Evolutionary conservation across 2,329 filamentous ascomycete species (phyloP).

Genomic region (Cladosporium halotolerans): DNA sequence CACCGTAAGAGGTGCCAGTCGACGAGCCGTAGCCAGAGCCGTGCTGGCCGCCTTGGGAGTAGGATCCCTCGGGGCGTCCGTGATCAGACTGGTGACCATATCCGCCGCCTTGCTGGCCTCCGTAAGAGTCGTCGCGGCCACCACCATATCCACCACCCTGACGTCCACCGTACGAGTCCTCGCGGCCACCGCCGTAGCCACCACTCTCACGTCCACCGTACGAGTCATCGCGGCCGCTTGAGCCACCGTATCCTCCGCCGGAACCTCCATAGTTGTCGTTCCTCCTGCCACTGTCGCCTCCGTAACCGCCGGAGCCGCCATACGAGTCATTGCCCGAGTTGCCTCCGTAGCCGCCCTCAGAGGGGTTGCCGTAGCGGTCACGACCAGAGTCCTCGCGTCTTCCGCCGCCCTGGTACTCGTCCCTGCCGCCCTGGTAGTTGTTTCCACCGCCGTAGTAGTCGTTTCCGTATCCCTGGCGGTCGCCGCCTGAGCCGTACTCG

Average conservation of each 20-base stretch:
- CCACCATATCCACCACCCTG: constrained; percentile 18
- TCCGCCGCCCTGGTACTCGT: constrained; percentile 13
- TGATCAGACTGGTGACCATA: constrained; percentile 28
- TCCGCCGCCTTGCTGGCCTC: constrained; percentile 15
- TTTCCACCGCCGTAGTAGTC: constrained; percentile 16
- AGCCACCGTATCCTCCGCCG: constrained; percentile 14
- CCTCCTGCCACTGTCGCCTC: constrained; percentile 5
- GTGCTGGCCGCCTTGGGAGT: constrained; percentile 23
- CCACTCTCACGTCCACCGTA: constrained; percentile 16
- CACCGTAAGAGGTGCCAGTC: constrained; percentile 39
- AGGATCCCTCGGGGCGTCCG: constrained; percentile 23
- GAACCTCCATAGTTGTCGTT: not conserved
- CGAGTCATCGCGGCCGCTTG: constrained; percentile 11
- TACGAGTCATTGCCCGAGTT: constrained; percentile 14
- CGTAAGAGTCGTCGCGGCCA: constrained; percentile 19
- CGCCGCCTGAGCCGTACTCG: constrained; percentile 9
- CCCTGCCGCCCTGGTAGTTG: constrained; percentile 3
- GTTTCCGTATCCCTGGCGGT: constrained; percentile 12
- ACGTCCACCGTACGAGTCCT: constrained; percentile 9
- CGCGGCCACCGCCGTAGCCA: constrained; percentile 12
- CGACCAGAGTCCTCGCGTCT: constrained; percentile 4
- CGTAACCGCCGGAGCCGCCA: constrained; percentile 8
- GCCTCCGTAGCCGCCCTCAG: constrained; percentile 3
- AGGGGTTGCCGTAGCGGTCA: not conserved
- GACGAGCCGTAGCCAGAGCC: constrained; percentile 32